Evolutionary conservation across 2,329 filamentous ascomycete genomes (phyloP), one percentile per base, ranked within the genome.

Genomic region (Colletotrichum godetiae): DNA sequence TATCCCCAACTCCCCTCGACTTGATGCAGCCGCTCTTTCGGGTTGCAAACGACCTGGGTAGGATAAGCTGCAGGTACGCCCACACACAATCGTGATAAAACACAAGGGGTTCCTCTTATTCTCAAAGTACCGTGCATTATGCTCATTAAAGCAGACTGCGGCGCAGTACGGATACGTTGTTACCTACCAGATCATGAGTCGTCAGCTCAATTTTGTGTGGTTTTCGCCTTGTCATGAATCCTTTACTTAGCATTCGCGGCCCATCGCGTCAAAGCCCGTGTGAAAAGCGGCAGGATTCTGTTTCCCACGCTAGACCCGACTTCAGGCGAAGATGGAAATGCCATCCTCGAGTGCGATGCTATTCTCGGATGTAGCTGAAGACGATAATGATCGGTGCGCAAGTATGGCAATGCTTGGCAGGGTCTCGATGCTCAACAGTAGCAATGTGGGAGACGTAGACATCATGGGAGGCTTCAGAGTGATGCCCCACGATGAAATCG

Each of bases 291-390:
- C 27, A n/a, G 13, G 2, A 42, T 46, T 33, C 35, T 35, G 5
- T 27, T 37, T 13, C 27, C 13, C 13, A 46, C 37, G 11, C 19
- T 13, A 56, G 46, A 63, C 24, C 53, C 57, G 42, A 56, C 46
- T 70, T 61, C 70, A 65, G 55, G 67, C 56, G 56, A 65, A 19
- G 57, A 53, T 10, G 52, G 24, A 33, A 24, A 35, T 12, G 27
- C 15, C 33, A 37, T 27, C 11, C 46, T 59, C 60, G 37, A 42
- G 19, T 31, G 13, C 19, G 35, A 31, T 31, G 60, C 60, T 73
- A 60, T 65, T 70, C 60, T 56, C n/a, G 60, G 55, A 68, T 55
- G 22, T 29, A 57, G 60, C 55, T 70, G 70, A 70, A 42, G 33
- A 19, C n/a, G 31, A 56, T 19, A 57, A 60, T 55, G 15, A 19